Percentiles rank a stretch among this genome's conserved stretches.
phyloP scores from a whole-genome alignment of 352 stramenopile genomes.

The Phytopythium cucurbitacearum region DNA sequence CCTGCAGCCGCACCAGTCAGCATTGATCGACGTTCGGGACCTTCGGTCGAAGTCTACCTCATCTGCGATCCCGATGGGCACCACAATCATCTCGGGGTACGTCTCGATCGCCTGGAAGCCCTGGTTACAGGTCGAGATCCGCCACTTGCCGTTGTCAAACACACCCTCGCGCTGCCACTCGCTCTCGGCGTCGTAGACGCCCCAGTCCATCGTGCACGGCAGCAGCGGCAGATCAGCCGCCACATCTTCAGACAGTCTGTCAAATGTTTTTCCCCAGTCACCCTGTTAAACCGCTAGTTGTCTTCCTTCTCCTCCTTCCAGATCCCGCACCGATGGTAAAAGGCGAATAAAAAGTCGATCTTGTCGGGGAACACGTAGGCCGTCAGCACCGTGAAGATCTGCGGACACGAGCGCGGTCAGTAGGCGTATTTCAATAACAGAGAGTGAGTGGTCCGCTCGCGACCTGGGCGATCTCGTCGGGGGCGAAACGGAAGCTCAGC shows the following conservation, averaged over 20 bases:
- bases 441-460: no score
- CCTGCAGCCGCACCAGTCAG: slow-evolving; percentile 11
- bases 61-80: slow-evolving; percentile 88
- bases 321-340: slow-evolving; percentile 54
- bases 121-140: slow-evolving; percentile 56
- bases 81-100: slow-evolving; percentile 93
- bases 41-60: slow-evolving; percentile 26
- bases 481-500: slow-evolving; percentile 73
- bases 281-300: not conserved
- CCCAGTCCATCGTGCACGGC: slow-evolving; percentile 57
- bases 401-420: not conserved
- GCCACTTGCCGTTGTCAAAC: slow-evolving; percentile 62
- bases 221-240: slow-evolving; percentile 46
- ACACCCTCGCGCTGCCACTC: slow-evolving; percentile 78
- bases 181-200: slow-evolving; percentile 52
- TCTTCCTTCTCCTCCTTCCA: no score
- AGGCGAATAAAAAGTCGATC: slow-evolving; percentile 82
- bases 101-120: slow-evolving; percentile 85
- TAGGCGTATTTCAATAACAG: not conserved
- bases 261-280: not conserved
- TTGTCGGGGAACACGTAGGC: slow-evolving; percentile 84
- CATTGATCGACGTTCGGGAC: not conserved
- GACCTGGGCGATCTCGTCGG: slow-evolving; percentile 65
- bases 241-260: slow-evolving; percentile 42
- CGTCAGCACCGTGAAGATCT: slow-evolving; percentile 77